These are phyloP conservation scores for Chlamydomonas schloesseri DNA, from an alignment of 139 green algal genomes.

Conservation along the genomic window DNA sequence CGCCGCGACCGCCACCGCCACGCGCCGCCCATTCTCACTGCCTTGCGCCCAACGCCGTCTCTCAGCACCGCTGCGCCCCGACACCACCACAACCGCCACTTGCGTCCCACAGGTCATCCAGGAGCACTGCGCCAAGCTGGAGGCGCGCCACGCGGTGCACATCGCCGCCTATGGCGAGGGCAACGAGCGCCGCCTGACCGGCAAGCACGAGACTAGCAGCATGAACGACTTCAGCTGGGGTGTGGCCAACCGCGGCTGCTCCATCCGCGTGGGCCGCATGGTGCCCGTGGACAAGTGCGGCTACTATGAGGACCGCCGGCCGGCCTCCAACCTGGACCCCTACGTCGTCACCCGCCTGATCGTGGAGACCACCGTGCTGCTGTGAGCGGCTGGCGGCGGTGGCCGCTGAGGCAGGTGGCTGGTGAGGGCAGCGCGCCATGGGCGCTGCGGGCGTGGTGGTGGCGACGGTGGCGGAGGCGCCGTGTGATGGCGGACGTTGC, in stretches of 20 bases:
- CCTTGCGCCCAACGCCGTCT: too few relatives aligned
- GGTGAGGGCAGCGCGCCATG: too few relatives aligned
- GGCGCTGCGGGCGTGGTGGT: too few relatives aligned
- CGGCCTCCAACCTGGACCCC: slow-evolving; percentile 96
- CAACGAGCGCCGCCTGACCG: slow-evolving; percentile 98
- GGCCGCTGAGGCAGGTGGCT: too few relatives aligned
- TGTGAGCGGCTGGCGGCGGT: slow-evolving; percentile 29
- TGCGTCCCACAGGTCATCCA: slow-evolving; percentile 89
- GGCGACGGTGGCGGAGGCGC: too few relatives aligned
- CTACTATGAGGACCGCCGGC: slow-evolving; percentile 96
- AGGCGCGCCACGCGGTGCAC: slow-evolving; percentile 79
- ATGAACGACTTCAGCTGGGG: slow-evolving; percentile 98
- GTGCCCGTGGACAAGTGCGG: slow-evolving; percentile 94
- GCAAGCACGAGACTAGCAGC: slow-evolving; percentile 89
- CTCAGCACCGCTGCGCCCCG: too few relatives aligned
- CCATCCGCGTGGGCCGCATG: slow-evolving; percentile 84
- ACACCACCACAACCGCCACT: too few relatives aligned
- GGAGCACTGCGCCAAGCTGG: slow-evolving; percentile 91
- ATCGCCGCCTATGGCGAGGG: slow-evolving; percentile 77
- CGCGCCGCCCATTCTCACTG: too few relatives aligned
- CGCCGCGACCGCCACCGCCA: too few relatives aligned
- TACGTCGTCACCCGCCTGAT: slow-evolving; percentile 86
- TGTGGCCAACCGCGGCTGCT: slow-evolving; percentile 96
- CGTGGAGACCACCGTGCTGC: slow-evolving; percentile 82
- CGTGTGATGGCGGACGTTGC: too few relatives aligned